Evolutionary conservation across 345 rosid genomes (phyloP).

Genomic region (Camelina hispida): DNA sequence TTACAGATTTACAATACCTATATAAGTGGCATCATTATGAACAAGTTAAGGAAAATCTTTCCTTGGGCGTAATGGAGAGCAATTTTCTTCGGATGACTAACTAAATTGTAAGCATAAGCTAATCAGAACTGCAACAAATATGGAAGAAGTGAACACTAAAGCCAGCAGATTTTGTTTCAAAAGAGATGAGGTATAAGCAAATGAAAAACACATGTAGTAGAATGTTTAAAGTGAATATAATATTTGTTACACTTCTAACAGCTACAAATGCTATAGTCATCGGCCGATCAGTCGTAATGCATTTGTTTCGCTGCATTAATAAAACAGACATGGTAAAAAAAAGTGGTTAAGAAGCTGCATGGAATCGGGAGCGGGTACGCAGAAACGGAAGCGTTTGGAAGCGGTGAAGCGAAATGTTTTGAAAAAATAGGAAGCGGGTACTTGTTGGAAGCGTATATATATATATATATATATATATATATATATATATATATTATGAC

Average conservation of each 20-base stretch:
- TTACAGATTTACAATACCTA: slow-evolving; percentile 56
- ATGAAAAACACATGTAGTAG: slow-evolving; percentile 70
- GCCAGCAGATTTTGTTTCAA: neutral
- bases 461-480: too few species aligned
- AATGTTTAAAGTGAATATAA: slow-evolving; percentile 66
- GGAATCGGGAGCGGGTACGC: neutral
- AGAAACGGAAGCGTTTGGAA: neutral
- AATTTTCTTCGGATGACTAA: slow-evolving; percentile 77
- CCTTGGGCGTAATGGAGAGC: slow-evolving; percentile 69
- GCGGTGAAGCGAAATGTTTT: neutral
- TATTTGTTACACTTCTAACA: slow-evolving; percentile 65
- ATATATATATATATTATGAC: too few species aligned
- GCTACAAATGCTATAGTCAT: slow-evolving; percentile 53
- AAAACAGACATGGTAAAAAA: too few species aligned
- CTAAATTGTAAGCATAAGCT: slow-evolving; percentile 83
- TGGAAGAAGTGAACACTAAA: slow-evolving; percentile 6
- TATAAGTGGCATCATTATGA: slow-evolving; percentile 72
- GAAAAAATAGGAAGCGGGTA: neutral
- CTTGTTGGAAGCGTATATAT: neutral
- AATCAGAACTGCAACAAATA: slow-evolving; percentile 66
- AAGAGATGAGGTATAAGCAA: slow-evolving; percentile 8
- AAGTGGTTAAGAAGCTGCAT: neutral
- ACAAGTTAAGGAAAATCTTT: slow-evolving; percentile 60
- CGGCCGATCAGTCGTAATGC: slow-evolving; percentile 57
- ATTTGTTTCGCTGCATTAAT: slow-evolving; percentile 52